Evolutionary conservation across 2,329 filamentous ascomycete genomes (phyloP), one percentile per base, ranked within the genome.

Genomic region (Chrysosporium keratinophilum): DNA sequence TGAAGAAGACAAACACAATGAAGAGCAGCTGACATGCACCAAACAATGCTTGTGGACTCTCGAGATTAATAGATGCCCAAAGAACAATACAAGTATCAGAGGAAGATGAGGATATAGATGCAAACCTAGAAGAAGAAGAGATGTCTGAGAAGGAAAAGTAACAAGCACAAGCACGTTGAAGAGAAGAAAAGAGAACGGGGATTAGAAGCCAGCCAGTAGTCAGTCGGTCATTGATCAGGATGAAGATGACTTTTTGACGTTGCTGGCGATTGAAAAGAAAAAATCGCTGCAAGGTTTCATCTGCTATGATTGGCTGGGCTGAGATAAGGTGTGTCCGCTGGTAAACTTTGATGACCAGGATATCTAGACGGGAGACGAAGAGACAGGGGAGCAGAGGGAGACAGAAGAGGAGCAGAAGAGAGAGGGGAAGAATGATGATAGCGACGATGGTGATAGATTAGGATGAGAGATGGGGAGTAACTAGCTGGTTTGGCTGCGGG

Each of bases 281-380:
- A 12, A 10, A 45, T n/a, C 23, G 31, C 37, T 20, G 45, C 14
- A 37, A 43, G 41, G 10, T 19, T 19, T 43, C 12, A 42, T n/a
- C 35, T n/a, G 39, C 28, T 41, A 37, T 50, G 47, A 50, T 50
- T 50, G 47, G 47, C 47, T 42, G 39, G 47, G 15, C 20, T 15
- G 23, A 34, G 47, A 50, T 42, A 50, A 50, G 39, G 47, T 50
- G 20, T 48, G 5, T 28, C 33, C 33, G 37, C 20, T 37, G 33
- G n/a, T 37, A 33, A 42, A 33, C 47, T 50, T 41, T 34, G 47
- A 28, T 14, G 28, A 20, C 45, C 31, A 15, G 45, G 45, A 47
- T 47, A 28, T 28, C 23, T 40, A 40, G 37, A 40, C 37, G 3
- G 17, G 37, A 40, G 19, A 28, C 20, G 42, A 28, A 28, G 34